Evolutionary conservation across 1,284 basidiomycete genomes (phyloP).

Genomic region (Gymnopus androsaceus): DNA sequence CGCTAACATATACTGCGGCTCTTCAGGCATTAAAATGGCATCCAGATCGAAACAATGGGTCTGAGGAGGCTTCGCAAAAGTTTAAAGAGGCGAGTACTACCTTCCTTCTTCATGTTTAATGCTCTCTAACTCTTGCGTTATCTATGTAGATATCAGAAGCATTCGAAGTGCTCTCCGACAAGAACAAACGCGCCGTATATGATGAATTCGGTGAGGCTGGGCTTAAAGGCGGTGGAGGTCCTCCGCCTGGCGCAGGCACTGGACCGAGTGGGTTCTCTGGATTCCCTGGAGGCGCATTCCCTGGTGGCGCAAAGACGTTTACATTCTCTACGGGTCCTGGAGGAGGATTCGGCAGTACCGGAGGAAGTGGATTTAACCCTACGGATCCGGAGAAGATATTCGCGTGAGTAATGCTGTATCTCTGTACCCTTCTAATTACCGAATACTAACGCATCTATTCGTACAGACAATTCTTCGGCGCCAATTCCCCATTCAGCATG

Average conservation of each 20-base stretch:
- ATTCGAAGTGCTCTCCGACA: conserved; percentile 94
- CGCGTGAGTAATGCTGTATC: conserved; percentile 65
- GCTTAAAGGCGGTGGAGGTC: conserved; percentile 71
- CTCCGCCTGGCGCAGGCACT: conserved; percentile 50
- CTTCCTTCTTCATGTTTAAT: neutral
- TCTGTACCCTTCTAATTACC: neutral
- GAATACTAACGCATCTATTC: conserved; percentile 23
- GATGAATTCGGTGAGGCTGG: conserved; percentile 98
- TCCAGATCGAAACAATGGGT: conserved; percentile 85
- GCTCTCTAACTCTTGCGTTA: neutral
- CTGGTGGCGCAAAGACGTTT: conserved; percentile 57
- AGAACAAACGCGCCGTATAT: conserved; percentile 90
- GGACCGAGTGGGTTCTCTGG: conserved; percentile 44
- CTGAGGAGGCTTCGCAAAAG: conserved; percentile 84
- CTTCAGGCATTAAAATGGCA: conserved; percentile 85
- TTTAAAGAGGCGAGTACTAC: conserved; percentile 81
- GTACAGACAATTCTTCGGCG: conserved; percentile 73
- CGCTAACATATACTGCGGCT: conserved; percentile 36
- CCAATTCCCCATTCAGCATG: too few relatives aligned
- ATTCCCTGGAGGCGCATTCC: conserved; percentile 41
- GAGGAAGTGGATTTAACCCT: conserved; percentile 62
- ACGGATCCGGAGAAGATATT: conserved; percentile 92
- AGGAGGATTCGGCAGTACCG: conserved; percentile 29
- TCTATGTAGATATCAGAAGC: conserved; percentile 88
- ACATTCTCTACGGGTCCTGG: conserved; percentile 60